Evolutionary conservation across 805 yeast species (phyloP).

Genomic region (Wickerhamomyces ciferrii): DNA sequence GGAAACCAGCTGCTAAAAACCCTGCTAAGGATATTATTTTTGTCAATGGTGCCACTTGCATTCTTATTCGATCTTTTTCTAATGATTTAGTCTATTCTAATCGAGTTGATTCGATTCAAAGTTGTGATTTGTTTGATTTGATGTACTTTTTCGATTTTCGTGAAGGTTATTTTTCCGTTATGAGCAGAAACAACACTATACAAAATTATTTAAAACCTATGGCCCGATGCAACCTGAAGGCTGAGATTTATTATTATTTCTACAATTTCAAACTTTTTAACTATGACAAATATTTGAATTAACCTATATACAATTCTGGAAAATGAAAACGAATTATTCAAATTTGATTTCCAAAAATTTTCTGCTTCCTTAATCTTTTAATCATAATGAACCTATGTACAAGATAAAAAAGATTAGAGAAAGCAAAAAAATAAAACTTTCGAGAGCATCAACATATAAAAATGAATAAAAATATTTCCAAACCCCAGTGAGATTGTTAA

Average conservation of each 20-base stretch:
- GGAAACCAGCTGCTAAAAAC: slow-evolving; percentile 83
- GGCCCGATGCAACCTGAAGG: too few relatives aligned
- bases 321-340: background rate
- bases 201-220: background rate
- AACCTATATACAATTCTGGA: background rate
- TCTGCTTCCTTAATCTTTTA: background rate
- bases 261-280: background rate
- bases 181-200: background rate
- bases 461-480: background rate
- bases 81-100: background rate
- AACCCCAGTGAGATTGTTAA: background rate
- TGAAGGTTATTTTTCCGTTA: background rate
- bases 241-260: too few relatives aligned
- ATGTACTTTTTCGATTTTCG: background rate
- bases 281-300: background rate
- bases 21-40: slow-evolving; percentile 72
- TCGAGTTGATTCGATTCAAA: too few relatives aligned
- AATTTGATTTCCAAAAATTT: background rate
- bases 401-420: background rate
- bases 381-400: slow-evolving; percentile 1
- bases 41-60: slow-evolving; percentile 54
- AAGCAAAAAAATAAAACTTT: background rate
- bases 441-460: too few relatives aligned
- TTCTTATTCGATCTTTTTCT: background rate
- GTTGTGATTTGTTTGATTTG: background rate